Evolutionary conservation across 2,329 filamentous ascomycete genomes (phyloP).

Genomic region (Fusarium sp.): DNA sequence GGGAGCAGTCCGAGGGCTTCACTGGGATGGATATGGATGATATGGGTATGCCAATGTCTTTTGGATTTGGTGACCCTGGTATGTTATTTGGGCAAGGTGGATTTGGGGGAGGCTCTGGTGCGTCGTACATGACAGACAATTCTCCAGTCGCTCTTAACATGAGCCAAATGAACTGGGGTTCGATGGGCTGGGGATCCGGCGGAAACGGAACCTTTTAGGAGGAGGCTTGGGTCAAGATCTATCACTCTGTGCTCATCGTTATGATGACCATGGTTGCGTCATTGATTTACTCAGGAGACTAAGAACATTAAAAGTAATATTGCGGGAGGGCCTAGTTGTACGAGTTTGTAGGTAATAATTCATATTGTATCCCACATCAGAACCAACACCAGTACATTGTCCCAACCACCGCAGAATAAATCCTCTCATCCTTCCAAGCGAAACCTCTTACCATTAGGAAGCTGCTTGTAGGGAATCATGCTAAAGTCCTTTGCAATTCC

Average conservation of each 20-base stretch:
- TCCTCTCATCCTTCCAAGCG: background rate
- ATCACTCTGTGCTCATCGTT: too few relatives aligned
- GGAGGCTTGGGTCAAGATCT: background rate
- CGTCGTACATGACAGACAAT: accelerated
- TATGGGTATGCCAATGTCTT: background rate
- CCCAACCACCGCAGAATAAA: too few relatives aligned
- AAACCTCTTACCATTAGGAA: constrained; percentile 4
- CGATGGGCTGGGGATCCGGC: background rate
- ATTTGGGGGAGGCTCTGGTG: accelerated
- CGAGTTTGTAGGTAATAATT: too few relatives aligned
- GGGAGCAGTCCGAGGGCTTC: accelerated
- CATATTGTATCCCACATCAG: too few relatives aligned
- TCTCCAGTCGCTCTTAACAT: background rate
- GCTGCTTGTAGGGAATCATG: constrained; percentile 7
- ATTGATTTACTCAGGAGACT: too few relatives aligned
- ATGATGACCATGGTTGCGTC: too few relatives aligned
- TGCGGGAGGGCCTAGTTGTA: too few relatives aligned
- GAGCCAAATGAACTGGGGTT: constrained; percentile 3
- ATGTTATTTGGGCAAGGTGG: background rate
- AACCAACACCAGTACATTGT: too few relatives aligned
- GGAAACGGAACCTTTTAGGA: background rate
- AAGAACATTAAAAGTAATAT: too few relatives aligned
- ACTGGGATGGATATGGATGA: background rate
- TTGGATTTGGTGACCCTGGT: background rate
- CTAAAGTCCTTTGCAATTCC: background rate